phyloP scores from a whole-genome alignment of 306 rosid species.

The Trichosanthes truncata region DNA sequence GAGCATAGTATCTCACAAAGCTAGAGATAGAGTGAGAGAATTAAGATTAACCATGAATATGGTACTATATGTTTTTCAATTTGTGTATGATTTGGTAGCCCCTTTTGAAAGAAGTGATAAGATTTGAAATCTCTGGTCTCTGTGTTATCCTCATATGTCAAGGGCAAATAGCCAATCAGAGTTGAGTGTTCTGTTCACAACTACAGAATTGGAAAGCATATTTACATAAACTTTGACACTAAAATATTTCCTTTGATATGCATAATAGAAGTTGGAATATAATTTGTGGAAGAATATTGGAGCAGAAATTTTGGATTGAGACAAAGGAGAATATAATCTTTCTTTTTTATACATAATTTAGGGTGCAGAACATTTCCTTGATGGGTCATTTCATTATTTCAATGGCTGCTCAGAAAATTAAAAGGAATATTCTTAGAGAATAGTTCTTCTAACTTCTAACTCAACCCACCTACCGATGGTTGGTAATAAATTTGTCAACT shows the following conservation, averaged over 20 bases:
- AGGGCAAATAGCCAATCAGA: not conserved
- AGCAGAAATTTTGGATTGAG: not conserved
- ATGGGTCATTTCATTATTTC: not conserved
- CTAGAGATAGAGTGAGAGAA: not conserved
- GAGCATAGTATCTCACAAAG: not conserved
- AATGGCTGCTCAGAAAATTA: not conserved
- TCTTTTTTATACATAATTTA: not conserved
- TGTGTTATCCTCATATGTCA: not conserved
- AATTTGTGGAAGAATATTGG: slow-evolving; percentile 1
- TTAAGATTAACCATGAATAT: not conserved
- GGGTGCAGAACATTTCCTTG: not conserved
- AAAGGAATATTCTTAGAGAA: not conserved
- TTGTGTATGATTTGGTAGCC: not conserved
- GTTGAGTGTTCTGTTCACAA: not conserved
- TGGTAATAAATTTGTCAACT: slow-evolving; percentile 6
- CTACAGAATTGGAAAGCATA: not conserved
- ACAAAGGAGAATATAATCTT: slow-evolving; percentile 3
- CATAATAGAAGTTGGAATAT: not conserved
- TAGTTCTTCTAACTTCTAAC: not conserved
- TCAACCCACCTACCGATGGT: not conserved
- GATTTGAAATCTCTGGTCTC: not conserved
- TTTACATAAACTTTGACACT: not conserved
- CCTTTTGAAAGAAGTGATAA: not conserved
- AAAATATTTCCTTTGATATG: too few species aligned
- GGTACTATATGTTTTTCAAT: not conserved